A percentile compares a stretch with the other conserved stretches of the same genome.
These are phyloP conservation scores for Rhododendron henanense DNA, from an alignment of 148 eudicot genomes.

Conservation along the genomic window DNA sequence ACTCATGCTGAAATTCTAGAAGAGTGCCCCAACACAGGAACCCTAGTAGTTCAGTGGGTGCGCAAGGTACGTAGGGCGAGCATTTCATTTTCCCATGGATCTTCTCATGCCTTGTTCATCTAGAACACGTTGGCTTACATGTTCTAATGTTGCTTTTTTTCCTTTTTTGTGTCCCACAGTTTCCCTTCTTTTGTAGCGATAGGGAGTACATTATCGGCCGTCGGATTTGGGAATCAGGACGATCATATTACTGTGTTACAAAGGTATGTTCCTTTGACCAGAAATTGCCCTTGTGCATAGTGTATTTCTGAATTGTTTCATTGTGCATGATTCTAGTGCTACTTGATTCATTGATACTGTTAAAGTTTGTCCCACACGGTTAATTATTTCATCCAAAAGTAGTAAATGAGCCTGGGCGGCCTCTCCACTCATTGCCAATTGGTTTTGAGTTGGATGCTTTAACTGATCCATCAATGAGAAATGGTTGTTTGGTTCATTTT, in stretches of 20 bases:
- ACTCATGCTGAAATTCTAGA: constrained; percentile 37
- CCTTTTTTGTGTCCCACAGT: constrained; percentile 25
- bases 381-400: no score
- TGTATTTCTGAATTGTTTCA: neutral
- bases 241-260: constrained; percentile 45
- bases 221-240: constrained; percentile 43
- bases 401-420: no score
- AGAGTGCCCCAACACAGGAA: constrained; percentile 40
- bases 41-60: constrained; percentile 58
- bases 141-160: neutral
- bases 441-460: no score
- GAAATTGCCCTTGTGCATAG: neutral
- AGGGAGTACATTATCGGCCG: constrained; percentile 55
- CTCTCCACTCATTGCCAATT: no score
- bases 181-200: constrained; percentile 59
- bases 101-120: neutral
- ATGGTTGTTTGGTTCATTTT: neutral
- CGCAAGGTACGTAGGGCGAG: constrained; percentile 43
- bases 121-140: neutral
- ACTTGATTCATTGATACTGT: neutral
- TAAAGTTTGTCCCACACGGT: no score
- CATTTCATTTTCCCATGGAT: neutral
- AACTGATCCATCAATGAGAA: neutral
- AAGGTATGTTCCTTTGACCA: constrained; percentile 30
- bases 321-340: neutral